A percentile compares a stretch with the other conserved stretches of the same genome.
Evolutionary conservation across 371 early-diverging fungal species (phyloP).

Genomic region (Rhizopus stolonifer): DNA sequence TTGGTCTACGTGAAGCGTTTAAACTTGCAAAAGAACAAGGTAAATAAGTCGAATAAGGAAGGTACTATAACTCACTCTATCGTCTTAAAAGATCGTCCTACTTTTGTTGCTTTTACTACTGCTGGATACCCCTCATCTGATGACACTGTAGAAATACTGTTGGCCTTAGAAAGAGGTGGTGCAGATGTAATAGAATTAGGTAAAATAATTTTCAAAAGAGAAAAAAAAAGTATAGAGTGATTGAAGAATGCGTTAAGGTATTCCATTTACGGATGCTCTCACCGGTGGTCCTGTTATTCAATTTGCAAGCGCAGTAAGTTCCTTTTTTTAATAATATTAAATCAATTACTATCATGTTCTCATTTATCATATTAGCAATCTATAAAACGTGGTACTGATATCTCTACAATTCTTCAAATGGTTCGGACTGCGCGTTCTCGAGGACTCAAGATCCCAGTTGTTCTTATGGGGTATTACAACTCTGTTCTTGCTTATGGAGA

Average conservation of each 20-base stretch:
- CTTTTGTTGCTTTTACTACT: slow-evolving; percentile 91
- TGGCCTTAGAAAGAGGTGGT: slow-evolving; percentile 89
- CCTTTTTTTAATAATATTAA: no score
- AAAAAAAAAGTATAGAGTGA: no score
- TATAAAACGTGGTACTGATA: slow-evolving; percentile 74
- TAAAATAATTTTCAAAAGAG: no score
- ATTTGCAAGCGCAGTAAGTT: slow-evolving; percentile 77
- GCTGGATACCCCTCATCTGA: slow-evolving; percentile 87
- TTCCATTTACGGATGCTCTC: slow-evolving; percentile 97
- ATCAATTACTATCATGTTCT: no score
- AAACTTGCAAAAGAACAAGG: slow-evolving; percentile 43
- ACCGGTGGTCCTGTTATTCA: slow-evolving; percentile 98
- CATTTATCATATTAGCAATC: slow-evolving; percentile 30
- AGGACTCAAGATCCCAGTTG: slow-evolving; percentile 86
- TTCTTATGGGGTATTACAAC: slow-evolving; percentile 99
- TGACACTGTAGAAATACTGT: slow-evolving; percentile 78
- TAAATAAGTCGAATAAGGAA: slow-evolving; percentile 8
- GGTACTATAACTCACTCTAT: not conserved
- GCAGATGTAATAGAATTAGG: slow-evolving; percentile 97
- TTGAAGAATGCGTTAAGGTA: slow-evolving; percentile 51
- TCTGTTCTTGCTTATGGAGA: slow-evolving; percentile 93
- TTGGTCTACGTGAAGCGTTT: slow-evolving; percentile 45
- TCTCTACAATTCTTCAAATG: slow-evolving; percentile 75
- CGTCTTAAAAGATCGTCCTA: slow-evolving; percentile 74
- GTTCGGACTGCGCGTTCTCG: slow-evolving; percentile 80